Base-by-base conservation (phyloP, 495 filamentous ascomycete genomes). In the Trichocladium uniseriatum region DNA sequence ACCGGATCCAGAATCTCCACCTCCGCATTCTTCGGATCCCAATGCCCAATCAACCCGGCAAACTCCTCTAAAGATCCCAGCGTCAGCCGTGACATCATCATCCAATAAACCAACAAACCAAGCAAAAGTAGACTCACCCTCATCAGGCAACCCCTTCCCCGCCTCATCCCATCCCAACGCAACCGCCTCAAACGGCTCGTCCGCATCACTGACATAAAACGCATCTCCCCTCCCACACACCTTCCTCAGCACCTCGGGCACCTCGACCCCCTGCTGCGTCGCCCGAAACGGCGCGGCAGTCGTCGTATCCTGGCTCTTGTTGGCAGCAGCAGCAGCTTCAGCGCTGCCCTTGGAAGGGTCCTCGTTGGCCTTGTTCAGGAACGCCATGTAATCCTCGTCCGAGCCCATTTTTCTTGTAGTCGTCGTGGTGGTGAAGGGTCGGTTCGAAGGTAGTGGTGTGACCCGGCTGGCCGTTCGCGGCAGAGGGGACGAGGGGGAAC, bases 131-230 rank as follows among this genome's bases (percentile, higher is more conserved):
- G 5, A 73, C 74, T 34, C 59, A 84, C 82, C 76, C 62, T 81
- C 69, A 62, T 78, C 79, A 32, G 83, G 83, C 63, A 83, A 72
- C 35, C 64, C 62, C 31, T 69, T 73, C 35, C 70, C 70, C 32
- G 49, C 59, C 35, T 78, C 80, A 37, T 73, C 69, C 75, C 75
- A 89, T 50, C 67, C 69, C 55, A 94, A 58, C 43, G 70, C 75
- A 5, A 95, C 87, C 1, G 80, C 77, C 61, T 82, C 81, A 64
- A 90, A 95, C 31, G 83, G 83, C 69, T 91, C 86, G 66, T 95
- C 89, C 6, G 85, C 76, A 49, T 95, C 89, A 45, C 83, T 89
- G 4, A 77, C 63, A 63, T 91, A 94, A 58, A 79, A 83, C 39
- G 67, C 73, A 47, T 85, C 78, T 24, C 80, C 69, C 3, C 56